These are phyloP conservation scores for Pseudogymnoascus verrucosus DNA, from an alignment of 2,329 filamentous ascomycete genomes.

Conservation along the genomic window DNA sequence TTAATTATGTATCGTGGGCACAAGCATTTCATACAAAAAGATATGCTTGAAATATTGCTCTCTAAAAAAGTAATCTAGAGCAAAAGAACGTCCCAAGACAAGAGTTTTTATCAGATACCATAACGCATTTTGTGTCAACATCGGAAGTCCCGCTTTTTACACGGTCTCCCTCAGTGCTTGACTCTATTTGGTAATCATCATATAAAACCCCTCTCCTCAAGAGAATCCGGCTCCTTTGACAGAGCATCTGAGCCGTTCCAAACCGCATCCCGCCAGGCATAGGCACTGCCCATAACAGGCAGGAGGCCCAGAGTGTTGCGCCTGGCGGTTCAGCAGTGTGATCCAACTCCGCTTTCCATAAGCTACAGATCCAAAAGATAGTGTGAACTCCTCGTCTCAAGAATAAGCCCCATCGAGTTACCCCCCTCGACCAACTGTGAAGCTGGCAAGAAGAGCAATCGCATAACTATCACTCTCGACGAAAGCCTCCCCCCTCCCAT, in stretches of 20 bases:
- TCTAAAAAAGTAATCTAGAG: background rate
- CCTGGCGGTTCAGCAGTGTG: background rate
- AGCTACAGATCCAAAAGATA: slow-evolving; percentile 44
- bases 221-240: slow-evolving; percentile 60
- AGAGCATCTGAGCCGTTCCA: slow-evolving; percentile 44
- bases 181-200: slow-evolving; percentile 68
- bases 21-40: background rate
- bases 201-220: slow-evolving; percentile 23
- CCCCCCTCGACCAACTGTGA: slow-evolving; percentile 37
- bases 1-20: slow-evolving; percentile 3
- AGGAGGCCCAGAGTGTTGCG: slow-evolving; percentile 23
- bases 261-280: slow-evolving; percentile 18
- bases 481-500: slow-evolving; percentile 59
- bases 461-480: slow-evolving; percentile 98
- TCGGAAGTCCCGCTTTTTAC: slow-evolving; percentile 11
- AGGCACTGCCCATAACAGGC: slow-evolving; percentile 24
- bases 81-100: slow-evolving; percentile 3
- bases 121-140: slow-evolving; percentile 8
- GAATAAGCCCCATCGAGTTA: slow-evolving; percentile 99
- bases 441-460: slow-evolving; percentile 59
- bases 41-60: background rate
- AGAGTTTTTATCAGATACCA: slow-evolving; percentile 10
- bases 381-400: slow-evolving; percentile 80
- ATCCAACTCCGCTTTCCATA: slow-evolving; percentile 42
- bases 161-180: slow-evolving; percentile 53